Percentiles rank a stretch among this genome's conserved stretches.
These are phyloP conservation scores for Nakazawaea siamensis DNA, from an alignment of 805 yeast genomes.

Conservation along the genomic window DNA sequence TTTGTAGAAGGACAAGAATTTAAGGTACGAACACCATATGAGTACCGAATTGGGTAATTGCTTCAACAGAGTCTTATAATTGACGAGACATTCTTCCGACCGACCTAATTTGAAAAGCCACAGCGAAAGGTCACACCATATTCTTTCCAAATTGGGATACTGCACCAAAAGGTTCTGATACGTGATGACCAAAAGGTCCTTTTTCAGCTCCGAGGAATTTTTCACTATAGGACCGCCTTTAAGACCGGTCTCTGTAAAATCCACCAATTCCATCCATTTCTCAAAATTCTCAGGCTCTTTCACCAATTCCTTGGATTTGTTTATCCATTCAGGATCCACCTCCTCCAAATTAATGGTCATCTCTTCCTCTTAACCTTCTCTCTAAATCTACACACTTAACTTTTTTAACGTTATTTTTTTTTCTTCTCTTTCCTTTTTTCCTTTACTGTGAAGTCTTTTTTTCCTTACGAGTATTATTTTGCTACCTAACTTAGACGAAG, in stretches of 20 bases:
- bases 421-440: no score
- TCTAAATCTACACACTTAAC: no score
- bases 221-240: constrained; percentile 26
- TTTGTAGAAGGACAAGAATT: constrained; percentile 9
- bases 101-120: constrained; percentile 38
- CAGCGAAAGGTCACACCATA: constrained; percentile 50
- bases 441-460: no score
- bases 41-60: constrained; percentile 35
- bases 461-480: no score
- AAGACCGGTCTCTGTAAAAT: constrained; percentile 20
- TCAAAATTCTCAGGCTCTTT: constrained; percentile 24
- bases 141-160: constrained; percentile 43
- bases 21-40: constrained; percentile 43
- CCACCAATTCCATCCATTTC: constrained; percentile 30
- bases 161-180: constrained; percentile 34
- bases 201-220: constrained; percentile 21
- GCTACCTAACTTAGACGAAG: no score
- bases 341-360: constrained; percentile 11
- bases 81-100: constrained; percentile 25
- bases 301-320: constrained; percentile 14
- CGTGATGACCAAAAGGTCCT: constrained; percentile 27
- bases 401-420: no score
- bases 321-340: constrained; percentile 16
- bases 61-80: constrained; percentile 31
- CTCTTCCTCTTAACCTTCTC: no score